Evolutionary conservation across 2,329 filamentous ascomycete species (phyloP).

Genomic region (Neocucurbitaria cava): DNA sequence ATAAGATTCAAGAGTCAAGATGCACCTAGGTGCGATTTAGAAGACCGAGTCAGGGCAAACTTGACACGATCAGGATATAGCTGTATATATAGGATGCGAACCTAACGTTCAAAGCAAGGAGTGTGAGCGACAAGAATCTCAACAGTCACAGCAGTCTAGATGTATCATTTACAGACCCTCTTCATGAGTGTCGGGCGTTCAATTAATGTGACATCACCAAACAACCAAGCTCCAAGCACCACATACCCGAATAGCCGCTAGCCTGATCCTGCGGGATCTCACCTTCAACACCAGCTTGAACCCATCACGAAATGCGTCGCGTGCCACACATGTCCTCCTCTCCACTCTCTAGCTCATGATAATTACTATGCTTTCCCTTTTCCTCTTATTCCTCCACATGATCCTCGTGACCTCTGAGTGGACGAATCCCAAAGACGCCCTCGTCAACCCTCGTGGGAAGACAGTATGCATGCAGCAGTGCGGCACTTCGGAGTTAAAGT

Average conservation of each 20-base stretch:
- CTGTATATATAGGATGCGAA: too few relatives aligned
- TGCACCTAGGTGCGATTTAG: too few relatives aligned
- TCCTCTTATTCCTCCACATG: background rate
- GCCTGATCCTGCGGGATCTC: background rate
- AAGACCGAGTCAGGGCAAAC: too few relatives aligned
- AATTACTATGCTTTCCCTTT: background rate
- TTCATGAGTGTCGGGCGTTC: background rate
- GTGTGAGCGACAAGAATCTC: too few relatives aligned
- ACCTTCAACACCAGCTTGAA: background rate
- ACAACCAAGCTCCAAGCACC: background rate
- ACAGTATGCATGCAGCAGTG: conserved; percentile 15
- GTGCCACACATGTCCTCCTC: background rate
- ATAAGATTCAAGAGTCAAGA: too few relatives aligned
- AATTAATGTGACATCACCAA: background rate
- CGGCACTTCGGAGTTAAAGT: conserved; percentile 6
- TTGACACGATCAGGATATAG: too few relatives aligned
- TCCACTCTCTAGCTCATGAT: background rate
- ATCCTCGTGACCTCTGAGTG: background rate
- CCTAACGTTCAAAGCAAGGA: too few relatives aligned
- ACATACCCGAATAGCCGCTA: background rate
- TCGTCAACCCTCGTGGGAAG: conserved; percentile 12
- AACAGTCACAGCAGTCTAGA: background rate
- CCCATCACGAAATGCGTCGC: background rate
- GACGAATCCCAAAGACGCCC: conserved; percentile 10
- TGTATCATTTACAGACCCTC: background rate